Conservation (phyloP, 805 yeast genomes). For the Sugiyamaella valdiviana region DNA sequence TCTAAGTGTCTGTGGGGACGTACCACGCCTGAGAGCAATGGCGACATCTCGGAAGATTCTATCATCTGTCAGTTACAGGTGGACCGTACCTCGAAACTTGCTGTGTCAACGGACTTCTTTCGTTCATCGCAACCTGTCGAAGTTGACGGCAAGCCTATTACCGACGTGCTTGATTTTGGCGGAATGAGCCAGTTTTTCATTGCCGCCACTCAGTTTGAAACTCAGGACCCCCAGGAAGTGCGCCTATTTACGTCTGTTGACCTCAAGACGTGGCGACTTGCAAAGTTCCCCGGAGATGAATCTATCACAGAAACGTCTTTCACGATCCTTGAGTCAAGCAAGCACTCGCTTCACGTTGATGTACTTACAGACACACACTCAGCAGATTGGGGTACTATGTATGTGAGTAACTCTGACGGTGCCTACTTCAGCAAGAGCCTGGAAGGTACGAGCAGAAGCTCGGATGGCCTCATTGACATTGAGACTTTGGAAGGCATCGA, state of each 20-base stretch:
- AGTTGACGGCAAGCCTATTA: constrained; percentile 30
- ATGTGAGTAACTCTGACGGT: constrained; percentile 46
- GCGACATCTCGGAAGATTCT: constrained; percentile 15
- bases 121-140: constrained; percentile 29
- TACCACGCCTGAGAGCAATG: constrained; percentile 24
- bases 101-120: constrained; percentile 43
- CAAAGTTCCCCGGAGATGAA: constrained; percentile 28
- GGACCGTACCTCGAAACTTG: constrained; percentile 33
- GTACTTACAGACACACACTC: constrained; percentile 21
- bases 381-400: constrained; percentile 29
- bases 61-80: constrained; percentile 41
- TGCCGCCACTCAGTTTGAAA: constrained; percentile 29
- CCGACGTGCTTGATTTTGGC: constrained; percentile 33
- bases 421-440: constrained; percentile 42
- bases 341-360: constrained; percentile 38
- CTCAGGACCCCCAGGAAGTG: background rate
- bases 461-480: constrained; percentile 36
- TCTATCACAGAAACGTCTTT: constrained; percentile 23
- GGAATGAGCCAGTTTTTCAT: constrained; percentile 33
- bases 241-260: constrained; percentile 27
- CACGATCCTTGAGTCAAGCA: constrained; percentile 35
- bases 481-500: constrained; percentile 48
- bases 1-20: constrained; percentile 23
- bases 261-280: constrained; percentile 31
- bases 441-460: constrained; percentile 27